Base-by-base conservation (phyloP, 495 filamentous ascomycete species). In the Halenospora varia region DNA sequence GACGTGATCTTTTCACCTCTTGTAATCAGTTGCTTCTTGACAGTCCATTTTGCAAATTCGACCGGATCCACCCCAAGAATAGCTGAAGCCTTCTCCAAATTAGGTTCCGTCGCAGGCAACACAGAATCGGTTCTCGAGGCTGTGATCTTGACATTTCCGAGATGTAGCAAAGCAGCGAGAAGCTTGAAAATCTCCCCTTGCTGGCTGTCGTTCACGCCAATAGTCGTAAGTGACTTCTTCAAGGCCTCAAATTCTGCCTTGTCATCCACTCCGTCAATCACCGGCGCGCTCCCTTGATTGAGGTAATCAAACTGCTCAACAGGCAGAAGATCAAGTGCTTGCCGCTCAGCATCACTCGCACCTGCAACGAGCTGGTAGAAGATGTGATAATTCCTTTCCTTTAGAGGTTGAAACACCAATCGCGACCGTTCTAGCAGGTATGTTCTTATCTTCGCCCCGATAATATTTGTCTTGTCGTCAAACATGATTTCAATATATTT, bases 401-500 rank as follows among this genome's bases (percentile, higher is more conserved):
- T 97, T 35, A 97, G 75, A 18, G 94, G 94, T 68, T 99, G 94
- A 68, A 97, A 97, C n/a, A 99, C 94, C 66, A 99, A 77, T 68
- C 94, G 87, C 48, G 94, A 97, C 64, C 94, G 88, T 72, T 99
- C 94, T 35, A 99, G 76, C 49, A 99, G 78, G 70, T 97, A 99
- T 35, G 92, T 97, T 62, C 94, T 78, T 63, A 99, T 97, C 75
- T 92, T 93, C 25, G 94, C 94, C 56, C 94, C 94, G 65, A 99
- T 96, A 68, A 99, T 99, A 67, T 96, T 94, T 53, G 91, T 96
- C 62, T 84, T 84, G 57, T 88, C 85, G 75, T 97, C 90, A 67
- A 99, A 99, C 89, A 99, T 90, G 62, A 99, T 99, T 72, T 99
- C 94, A 62, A 99, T 97, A 68, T 99, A 99, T 78, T 99, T 99